Percentiles rank a stretch among this genome's conserved stretches.
Conservation (phyloP, 2,329 filamentous ascomycete genomes). For the Aspergillus jensenii region DNA sequence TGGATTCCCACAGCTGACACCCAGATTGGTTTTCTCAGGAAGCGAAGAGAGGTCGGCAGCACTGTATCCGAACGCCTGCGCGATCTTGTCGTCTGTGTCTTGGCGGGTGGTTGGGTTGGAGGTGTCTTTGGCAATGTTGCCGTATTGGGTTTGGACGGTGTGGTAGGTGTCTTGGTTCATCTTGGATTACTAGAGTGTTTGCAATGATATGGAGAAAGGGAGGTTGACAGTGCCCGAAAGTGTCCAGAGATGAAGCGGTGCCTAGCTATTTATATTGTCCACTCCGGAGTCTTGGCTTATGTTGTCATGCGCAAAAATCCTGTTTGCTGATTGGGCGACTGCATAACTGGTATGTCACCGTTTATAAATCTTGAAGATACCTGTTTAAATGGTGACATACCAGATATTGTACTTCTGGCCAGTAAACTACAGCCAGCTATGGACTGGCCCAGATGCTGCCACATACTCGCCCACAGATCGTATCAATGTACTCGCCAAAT, state of each 20-base stretch:
- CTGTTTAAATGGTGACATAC: not conserved
- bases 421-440: too few relatives aligned
- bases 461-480: too few relatives aligned
- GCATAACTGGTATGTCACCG: constrained; percentile 3
- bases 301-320: not conserved
- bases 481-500: too few relatives aligned
- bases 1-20: constrained; percentile 57
- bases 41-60: constrained; percentile 48
- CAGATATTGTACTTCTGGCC: too few relatives aligned
- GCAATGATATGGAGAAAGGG: too few relatives aligned
- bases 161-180: constrained; percentile 10
- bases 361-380: too few relatives aligned
- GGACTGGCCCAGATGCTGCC: too few relatives aligned
- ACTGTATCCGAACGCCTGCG: constrained; percentile 55
- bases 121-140: constrained; percentile 1
- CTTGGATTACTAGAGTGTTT: not conserved
- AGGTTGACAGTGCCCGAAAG: not conserved
- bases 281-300: too few relatives aligned
- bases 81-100: constrained; percentile 31
- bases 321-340: not conserved
- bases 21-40: constrained; percentile 52
- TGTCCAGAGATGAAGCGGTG: not conserved
- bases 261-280: not conserved
- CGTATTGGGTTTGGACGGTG: constrained; percentile 11
- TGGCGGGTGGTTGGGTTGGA: not conserved